Base-by-base conservation (phyloP, 805 yeast species). In the Citeromyces matritensis region DNA sequence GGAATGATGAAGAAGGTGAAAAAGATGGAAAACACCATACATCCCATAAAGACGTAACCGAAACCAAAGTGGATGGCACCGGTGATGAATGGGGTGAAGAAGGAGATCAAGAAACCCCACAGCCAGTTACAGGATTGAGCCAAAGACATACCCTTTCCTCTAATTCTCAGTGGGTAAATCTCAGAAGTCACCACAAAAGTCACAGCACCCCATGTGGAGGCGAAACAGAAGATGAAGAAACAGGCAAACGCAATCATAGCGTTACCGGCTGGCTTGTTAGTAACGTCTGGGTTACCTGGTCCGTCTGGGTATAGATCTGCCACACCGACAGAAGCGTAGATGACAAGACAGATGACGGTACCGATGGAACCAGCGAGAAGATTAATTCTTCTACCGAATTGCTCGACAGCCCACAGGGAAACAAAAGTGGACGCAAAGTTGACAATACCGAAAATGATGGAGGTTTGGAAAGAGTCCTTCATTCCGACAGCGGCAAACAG, bases 61-160 rank as follows among this genome's bases (percentile, higher is more conserved):
- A 63, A 66, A 45, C 61, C 60, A 46, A 65, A 65, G 45, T 63
- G 67, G 39, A 64, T 59, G 33, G 64, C 63, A 11, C 51, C 39
- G 14, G 66, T 62, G 40, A 64, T 64, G 49, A 63, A 60, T 31
- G 73, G 71, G 26, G 84, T 77, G 33, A 75, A 72, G 53, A 68
- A 73, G 6, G 79, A 80, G 47, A 76, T 74, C 15, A 64, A 65
- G 48, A 75, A 76, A 49, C 79, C 79, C 54, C 69, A 73, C 26
- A 74, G 47, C 88, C 88, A 79, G 55, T 79, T 79, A 29, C 83
- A 68, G 15, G 82, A 77, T 3, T 74, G 70, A 9, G 79, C 66
- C 33, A 77, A 46, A 9, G 82, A 68, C 37, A 76, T 66, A 26
- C 78, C 79, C 46, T 69, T 73, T 35, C 78, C 77, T 44, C 85